Conservation (phyloP, 2,329 filamentous ascomycete genomes). For the Sclerotinia glacialis region DNA sequence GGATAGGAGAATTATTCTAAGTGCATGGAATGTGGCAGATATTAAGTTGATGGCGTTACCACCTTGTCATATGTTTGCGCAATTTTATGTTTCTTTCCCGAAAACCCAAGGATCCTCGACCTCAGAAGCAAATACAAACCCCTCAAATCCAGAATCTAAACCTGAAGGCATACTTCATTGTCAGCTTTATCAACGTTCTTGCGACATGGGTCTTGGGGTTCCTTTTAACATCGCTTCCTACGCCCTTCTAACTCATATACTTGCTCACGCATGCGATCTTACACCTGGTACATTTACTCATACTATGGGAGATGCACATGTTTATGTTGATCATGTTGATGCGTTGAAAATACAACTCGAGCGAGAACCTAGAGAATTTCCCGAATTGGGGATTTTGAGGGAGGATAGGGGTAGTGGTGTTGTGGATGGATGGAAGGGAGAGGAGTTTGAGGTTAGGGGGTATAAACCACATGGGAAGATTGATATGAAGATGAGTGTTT, state of each 20-base stretch:
- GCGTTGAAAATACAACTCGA: conserved; percentile 77
- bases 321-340: conserved; percentile 90
- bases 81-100: conserved; percentile 60
- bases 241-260: conserved; percentile 90
- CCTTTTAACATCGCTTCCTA: conserved; percentile 98
- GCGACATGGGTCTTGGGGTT: conserved; percentile 92
- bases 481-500: conserved; percentile 97
- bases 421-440: conserved; percentile 85
- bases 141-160: conserved; percentile 35
- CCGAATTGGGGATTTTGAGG: conserved; percentile 68
- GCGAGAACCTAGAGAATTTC: conserved; percentile 78
- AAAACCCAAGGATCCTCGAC: neutral
- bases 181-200: conserved; percentile 87
- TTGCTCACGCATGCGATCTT: conserved; percentile 82
- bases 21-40: conserved; percentile 90
- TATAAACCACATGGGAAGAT: conserved; percentile 92
- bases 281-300: conserved; percentile 86
- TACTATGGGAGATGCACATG: conserved; percentile 97
- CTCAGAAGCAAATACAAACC: neutral
- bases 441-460: conserved; percentile 82
- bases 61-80: conserved; percentile 96
- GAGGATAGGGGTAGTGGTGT: conserved; percentile 58
- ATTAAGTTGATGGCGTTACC: conserved; percentile 85
- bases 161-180: conserved; percentile 70
- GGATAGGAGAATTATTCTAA: conserved; percentile 85